Evolutionary conservation across 2,329 filamentous ascomycete species (phyloP).

Genomic region (Capronia americana): DNA sequence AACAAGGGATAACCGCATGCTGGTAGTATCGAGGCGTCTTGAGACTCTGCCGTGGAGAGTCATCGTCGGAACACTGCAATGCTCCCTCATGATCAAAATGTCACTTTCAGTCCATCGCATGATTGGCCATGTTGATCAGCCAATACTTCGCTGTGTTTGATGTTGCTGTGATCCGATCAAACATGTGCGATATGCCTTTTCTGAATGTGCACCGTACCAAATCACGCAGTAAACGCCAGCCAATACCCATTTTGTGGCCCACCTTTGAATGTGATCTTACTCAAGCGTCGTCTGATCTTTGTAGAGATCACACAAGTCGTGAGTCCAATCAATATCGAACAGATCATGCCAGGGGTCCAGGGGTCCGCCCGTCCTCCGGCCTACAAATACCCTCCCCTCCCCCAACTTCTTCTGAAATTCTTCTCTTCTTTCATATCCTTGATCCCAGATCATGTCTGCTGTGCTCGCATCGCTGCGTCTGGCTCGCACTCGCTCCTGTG

Average conservation of each 20-base stretch:
- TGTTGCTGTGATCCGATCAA: not conserved
- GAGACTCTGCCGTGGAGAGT: not conserved
- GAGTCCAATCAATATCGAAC: not conserved
- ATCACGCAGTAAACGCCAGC: not conserved
- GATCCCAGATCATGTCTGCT: conserved; percentile 14
- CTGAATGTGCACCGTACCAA: not conserved
- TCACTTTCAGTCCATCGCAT: not conserved
- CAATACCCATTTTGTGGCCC: not conserved
- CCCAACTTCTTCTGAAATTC: not conserved
- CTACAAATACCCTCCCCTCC: not conserved
- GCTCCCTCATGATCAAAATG: not conserved
- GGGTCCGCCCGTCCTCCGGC: not conserved
- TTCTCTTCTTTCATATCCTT: conserved; percentile 7
- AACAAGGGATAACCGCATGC: not conserved
- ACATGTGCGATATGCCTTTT: not conserved
- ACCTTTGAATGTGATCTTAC: not conserved
- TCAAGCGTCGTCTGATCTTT: not conserved
- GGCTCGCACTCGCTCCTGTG: conserved; percentile 13
- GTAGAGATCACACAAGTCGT: not conserved
- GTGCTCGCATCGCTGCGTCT: not conserved
- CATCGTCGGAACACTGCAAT: not conserved
- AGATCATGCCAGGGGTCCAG: not conserved
- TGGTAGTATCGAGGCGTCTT: not conserved
- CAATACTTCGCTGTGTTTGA: not conserved
- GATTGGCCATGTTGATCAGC: not conserved